Percentiles rank a stretch among this genome's conserved stretches.
phyloP scores from a whole-genome alignment of 2,329 filamentous ascomycete species.

The Pseudopyrenochaeta lycopersici region DNA sequence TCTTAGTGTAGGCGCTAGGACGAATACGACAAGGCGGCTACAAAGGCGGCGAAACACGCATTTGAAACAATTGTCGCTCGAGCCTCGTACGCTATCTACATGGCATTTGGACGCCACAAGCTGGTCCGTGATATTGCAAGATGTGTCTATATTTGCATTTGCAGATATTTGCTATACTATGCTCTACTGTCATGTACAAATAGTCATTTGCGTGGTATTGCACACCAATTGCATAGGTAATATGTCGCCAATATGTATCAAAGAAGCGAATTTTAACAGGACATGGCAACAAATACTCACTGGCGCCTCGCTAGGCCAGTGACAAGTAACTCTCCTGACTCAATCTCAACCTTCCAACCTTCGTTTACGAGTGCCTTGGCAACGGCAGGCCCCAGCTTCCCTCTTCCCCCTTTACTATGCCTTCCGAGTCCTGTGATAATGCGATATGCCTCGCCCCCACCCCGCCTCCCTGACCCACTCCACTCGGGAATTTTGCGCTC shows the following conservation, averaged over 20 bases:
- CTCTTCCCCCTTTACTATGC: constrained; percentile 80
- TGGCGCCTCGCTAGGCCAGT: constrained; percentile 61
- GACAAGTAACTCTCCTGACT: constrained; percentile 75
- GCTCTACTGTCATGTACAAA: not conserved
- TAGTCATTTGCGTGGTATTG: not conserved
- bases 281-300: constrained; percentile 7
- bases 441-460: constrained; percentile 65
- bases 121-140: not conserved
- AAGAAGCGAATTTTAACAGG: not conserved
- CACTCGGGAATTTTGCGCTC: constrained; percentile 65
- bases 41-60: not conserved
- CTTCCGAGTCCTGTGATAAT: constrained; percentile 84
- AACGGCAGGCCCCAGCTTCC: constrained; percentile 81
- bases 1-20: constrained; percentile 2
- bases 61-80: no score
- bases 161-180: no score
- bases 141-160: not conserved
- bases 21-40: not conserved
- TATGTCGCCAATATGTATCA: not conserved
- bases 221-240: not conserved
- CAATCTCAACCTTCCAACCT: constrained; percentile 82
- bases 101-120: no score
- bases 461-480: constrained; percentile 52
- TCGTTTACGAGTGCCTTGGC: constrained; percentile 76
- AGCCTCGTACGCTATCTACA: no score